phyloP scores from a whole-genome alignment of 2,329 filamentous ascomycete species.

The Cylindrodendrum hubeiense region DNA sequence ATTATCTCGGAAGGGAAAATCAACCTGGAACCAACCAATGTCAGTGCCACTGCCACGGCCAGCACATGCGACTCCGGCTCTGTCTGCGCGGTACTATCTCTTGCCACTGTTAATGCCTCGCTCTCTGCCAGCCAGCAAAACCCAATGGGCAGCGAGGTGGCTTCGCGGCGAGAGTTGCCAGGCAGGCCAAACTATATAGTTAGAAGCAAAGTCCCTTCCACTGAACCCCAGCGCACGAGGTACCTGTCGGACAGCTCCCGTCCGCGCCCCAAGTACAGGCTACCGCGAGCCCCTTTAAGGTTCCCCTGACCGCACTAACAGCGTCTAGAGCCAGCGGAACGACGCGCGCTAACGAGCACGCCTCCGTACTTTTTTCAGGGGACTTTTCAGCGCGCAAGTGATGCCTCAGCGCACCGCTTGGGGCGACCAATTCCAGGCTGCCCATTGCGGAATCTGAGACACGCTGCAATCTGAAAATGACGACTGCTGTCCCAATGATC shows the following conservation, averaged over 20 bases:
- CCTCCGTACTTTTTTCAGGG: not conserved
- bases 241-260: not conserved
- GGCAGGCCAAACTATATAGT: not conserved
- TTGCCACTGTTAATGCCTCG: not conserved
- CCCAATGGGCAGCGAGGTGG: not conserved
- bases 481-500: slow-evolving; percentile 6
- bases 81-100: slow-evolving; percentile 18
- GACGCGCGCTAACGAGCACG: slow-evolving; percentile 7
- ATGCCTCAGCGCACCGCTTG: not conserved
- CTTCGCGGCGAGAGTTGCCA: not conserved
- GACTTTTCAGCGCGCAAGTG: not conserved
- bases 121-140: not conserved
- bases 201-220: not conserved
- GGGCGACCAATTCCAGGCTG: not conserved
- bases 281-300: slow-evolving; percentile 13
- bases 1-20: slow-evolving; percentile 7
- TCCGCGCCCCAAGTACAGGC: not conserved
- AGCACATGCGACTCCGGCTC: slow-evolving; percentile 15
- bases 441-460: slow-evolving; percentile 21
- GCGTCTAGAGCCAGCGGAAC: not conserved
- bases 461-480: not conserved
- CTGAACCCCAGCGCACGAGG: not conserved
- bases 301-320: slow-evolving; percentile 16
- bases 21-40: slow-evolving; percentile 6
- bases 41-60: slow-evolving; percentile 27